A percentile compares a stretch with the other conserved stretches of the same genome.
Conservation (phyloP, 495 filamentous ascomycete genomes). For the Penicillium daleae region DNA sequence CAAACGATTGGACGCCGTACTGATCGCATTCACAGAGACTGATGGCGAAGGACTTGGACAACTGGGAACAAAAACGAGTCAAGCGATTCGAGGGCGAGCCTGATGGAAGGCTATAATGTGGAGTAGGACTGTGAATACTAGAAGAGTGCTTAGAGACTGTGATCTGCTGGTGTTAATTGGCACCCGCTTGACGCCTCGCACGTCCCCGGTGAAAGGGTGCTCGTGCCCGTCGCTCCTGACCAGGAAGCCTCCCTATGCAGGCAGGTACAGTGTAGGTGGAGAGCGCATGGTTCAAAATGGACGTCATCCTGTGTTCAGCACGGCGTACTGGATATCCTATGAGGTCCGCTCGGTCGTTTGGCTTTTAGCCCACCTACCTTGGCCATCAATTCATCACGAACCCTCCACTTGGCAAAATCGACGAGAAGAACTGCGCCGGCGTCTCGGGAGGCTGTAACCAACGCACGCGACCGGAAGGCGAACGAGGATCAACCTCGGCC, state of each 20-base stretch:
- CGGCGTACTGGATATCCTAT: not conserved
- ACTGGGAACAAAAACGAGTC: conserved; percentile 96
- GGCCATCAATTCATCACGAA: not conserved
- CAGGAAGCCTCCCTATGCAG: not conserved
- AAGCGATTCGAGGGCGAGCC: conserved; percentile 84
- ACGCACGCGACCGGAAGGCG: not conserved
- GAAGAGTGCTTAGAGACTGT: not conserved
- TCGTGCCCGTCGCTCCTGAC: not conserved
- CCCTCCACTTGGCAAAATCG: not conserved
- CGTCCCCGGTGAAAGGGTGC: not conserved
- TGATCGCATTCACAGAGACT: conserved; percentile 61
- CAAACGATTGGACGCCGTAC: not conserved
- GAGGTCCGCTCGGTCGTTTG: not conserved
- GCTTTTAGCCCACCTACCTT: no score
- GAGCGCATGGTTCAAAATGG: not conserved
- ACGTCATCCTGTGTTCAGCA: not conserved
- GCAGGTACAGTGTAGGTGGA: not conserved
- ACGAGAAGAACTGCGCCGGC: not conserved
- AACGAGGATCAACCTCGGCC: not conserved
- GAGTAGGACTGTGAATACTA: not conserved
- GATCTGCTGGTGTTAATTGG: not conserved
- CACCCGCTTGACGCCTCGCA: not conserved
- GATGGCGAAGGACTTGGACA: conserved; percentile 87
- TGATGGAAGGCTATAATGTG: conserved; percentile 75
- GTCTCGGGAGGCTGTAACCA: not conserved